Evolutionary conservation across 2,329 filamentous ascomycete species (phyloP), one percentile per base, ranked within the genome.

Genomic region (Colletotrichum cereale): DNA sequence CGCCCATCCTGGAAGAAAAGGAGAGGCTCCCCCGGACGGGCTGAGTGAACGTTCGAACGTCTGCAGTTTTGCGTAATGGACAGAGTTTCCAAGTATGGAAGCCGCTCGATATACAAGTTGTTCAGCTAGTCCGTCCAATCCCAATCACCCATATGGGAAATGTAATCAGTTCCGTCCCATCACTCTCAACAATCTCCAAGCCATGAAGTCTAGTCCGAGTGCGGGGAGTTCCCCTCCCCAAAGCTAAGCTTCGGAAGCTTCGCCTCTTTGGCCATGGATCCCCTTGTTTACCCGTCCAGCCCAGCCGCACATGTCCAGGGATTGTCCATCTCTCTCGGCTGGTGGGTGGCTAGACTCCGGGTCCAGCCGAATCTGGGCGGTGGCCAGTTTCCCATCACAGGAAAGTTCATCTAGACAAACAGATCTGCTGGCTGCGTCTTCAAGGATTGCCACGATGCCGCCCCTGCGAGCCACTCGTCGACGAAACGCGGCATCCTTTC

Each of bases 1-100:
- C 48, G 63, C 48, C 64, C 18, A 47, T 53, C 18, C 34, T 68
- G 57, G 63, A 63, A 29, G 70, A 69, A 21, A 73, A 73, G 48
- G 66, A 63, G 53, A 71, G 61, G 48, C 60, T 74, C 24, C 24
- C 36, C 1, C 47, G 60, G 40, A 14, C 31, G 12, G 56, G 63
- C 16, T 56, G 48, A 34, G 21, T 24, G 18, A 11, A 8, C 18
- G n/a, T n/a, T n/a, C 16, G 44, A 12, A 31, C 14, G 16, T 50
- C 21, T n/a, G n/a, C 26, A 52, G n/a, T 12, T 8, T 2, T 21
- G 24, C 11, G 12, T 10, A n/a, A 18, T 26, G 42, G 12, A n/a
- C 12, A 8, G 24, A 3, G 36, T 1, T 12, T 10, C 34, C 26
- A 21, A 38, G 21, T 24, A 38, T 56, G 21, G 24, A 56, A 38